Conservation (phyloP, 129 eudicot genomes). For the Cynara cardunculus region DNA sequence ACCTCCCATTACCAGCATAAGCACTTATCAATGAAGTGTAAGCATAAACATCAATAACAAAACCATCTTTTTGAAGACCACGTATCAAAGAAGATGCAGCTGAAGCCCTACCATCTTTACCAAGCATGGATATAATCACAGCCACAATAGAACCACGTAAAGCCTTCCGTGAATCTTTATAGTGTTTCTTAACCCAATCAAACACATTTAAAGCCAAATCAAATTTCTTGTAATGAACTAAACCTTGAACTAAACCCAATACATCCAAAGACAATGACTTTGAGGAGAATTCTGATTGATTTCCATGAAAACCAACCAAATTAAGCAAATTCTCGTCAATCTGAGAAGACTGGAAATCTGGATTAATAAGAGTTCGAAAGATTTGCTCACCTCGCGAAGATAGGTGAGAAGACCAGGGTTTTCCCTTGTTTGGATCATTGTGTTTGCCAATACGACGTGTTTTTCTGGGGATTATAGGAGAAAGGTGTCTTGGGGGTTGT, state of each 20-base stretch:
- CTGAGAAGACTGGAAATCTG: constrained; percentile 31
- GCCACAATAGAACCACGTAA: constrained; percentile 67
- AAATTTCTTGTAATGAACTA: constrained; percentile 57
- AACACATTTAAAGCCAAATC: constrained; percentile 69
- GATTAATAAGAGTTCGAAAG: constrained; percentile 47
- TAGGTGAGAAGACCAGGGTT: constrained; percentile 74
- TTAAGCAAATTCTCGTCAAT: constrained; percentile 28
- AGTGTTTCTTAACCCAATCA: constrained; percentile 48
- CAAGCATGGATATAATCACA: constrained; percentile 61
- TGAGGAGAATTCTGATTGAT: constrained; percentile 13
- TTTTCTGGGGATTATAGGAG: constrained; percentile 30
- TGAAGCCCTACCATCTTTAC: constrained; percentile 64
- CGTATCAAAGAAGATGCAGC: constrained; percentile 65
- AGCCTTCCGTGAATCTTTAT: constrained; percentile 30
- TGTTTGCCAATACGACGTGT: constrained; percentile 52
- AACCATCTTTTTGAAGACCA: constrained; percentile 58
- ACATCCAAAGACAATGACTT: constrained; percentile 52
- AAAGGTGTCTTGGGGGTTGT: constrained; percentile 21
- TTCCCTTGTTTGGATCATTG: constrained; percentile 67
- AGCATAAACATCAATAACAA: constrained; percentile 63
- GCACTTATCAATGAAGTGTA: constrained; percentile 75
- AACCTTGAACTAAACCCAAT: constrained; percentile 65
- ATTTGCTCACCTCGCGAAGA: constrained; percentile 58
- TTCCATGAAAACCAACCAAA: constrained; percentile 28
- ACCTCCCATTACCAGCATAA: constrained; percentile 68